These are phyloP conservation scores for Cyberlindnera petersonii DNA, from an alignment of 805 yeast species.

Conservation along the genomic window DNA sequence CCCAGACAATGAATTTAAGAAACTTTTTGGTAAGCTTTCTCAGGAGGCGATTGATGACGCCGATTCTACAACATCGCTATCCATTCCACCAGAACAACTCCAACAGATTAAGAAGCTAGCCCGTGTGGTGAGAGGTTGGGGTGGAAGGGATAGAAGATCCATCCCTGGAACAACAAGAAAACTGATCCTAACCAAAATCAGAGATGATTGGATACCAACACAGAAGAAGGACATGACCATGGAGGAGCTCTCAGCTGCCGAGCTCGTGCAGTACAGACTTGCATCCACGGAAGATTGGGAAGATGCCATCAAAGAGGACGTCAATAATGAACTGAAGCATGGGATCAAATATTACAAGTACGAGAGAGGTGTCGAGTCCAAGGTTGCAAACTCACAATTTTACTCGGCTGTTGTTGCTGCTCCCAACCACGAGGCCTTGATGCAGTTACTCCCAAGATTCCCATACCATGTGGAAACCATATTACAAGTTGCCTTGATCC, in stretches of 20 bases:
- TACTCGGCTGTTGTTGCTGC: constrained; percentile 62
- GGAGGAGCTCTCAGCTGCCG: constrained; percentile 46
- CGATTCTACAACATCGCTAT: constrained; percentile 66
- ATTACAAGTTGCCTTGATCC: constrained; percentile 71
- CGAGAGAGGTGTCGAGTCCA: constrained; percentile 33
- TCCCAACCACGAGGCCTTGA: constrained; percentile 76
- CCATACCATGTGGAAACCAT: constrained; percentile 79
- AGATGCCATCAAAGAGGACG: constrained; percentile 43
- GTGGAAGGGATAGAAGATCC: constrained; percentile 68
- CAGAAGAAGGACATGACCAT: constrained; percentile 54
- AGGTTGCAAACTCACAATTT: constrained; percentile 41
- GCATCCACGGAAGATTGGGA: constrained; percentile 41
- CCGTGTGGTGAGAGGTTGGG: constrained; percentile 73
- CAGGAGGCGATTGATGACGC: constrained; percentile 69
- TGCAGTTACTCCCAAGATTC: constrained; percentile 46
- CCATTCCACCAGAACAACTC: constrained; percentile 64
- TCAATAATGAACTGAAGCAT: constrained; percentile 32
- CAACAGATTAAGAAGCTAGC: constrained; percentile 52
- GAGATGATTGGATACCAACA: constrained; percentile 80
- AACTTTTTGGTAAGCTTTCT: constrained; percentile 68
- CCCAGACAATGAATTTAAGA: constrained; percentile 70
- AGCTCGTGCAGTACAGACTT: constrained; percentile 36
- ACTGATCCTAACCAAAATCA: constrained; percentile 61
- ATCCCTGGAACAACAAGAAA: constrained; percentile 75
- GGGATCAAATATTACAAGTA: constrained; percentile 60